Evolutionary conservation across 2,329 filamentous ascomycete species (phyloP), one percentile per base, ranked within the genome.

Genomic region (Sporothrix curviconia): DNA sequence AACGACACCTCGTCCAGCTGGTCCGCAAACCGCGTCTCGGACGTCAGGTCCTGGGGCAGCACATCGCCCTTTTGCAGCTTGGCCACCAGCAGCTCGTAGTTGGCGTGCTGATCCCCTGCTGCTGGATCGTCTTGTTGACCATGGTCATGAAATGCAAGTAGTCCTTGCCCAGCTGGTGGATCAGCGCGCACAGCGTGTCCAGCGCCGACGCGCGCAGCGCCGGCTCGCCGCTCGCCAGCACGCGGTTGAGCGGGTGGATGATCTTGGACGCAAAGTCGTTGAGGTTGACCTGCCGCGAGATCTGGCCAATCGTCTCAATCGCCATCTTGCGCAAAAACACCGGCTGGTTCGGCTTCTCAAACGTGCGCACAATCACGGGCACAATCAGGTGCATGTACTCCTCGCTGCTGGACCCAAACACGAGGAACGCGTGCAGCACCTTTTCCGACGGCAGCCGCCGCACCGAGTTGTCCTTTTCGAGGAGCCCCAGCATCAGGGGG

Each of bases 371-470:
- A 66, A 99, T 91, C 36, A 95, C 90, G 0, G 94, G 94, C 53
- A 99, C 90, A 64, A 99, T 97, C 54, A 99, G 79, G 69, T 99
- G 94, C 94, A 99, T 99, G 70, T 99, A 99, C 70, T 99, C 94
- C 69, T 99, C 94, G 11, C 89, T 89, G 67, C 92, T 97, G 0
- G 92, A 87, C 1, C 95, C 95, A 69, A 99, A 99, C 0, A 99
- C 89, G 28, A 99, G 76, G 71, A 99, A 96, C 0, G 92, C 92
- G 68, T 97, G 94, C 24, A 99, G 78, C 4, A 99, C 92, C 64
- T 87, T 87, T 69, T 96, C 91, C 0, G 92, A 95, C 2, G 91
- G 87, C 14, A 83, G 80, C n/a, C 90, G 82, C 66, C 90, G 87
- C 1, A 80, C 75, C 1, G 87, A 87, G 8, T 76, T 79, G 68